These are phyloP conservation scores for Plenodomus biglobosus DNA, from an alignment of 2,329 filamentous ascomycete species.

Conservation along the genomic window DNA sequence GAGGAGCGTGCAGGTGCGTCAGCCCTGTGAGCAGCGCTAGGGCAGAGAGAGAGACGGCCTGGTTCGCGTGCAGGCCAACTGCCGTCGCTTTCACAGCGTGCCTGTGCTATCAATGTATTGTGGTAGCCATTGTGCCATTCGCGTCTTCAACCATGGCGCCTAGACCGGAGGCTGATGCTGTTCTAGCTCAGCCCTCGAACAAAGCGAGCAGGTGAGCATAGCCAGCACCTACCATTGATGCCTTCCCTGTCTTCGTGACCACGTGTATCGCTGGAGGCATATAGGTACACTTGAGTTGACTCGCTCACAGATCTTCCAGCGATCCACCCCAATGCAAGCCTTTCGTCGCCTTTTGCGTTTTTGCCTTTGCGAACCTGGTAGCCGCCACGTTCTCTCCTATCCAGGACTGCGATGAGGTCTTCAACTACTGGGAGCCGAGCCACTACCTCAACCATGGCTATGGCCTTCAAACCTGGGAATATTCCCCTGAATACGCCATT, in stretches of 20 bases:
- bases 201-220: conserved; percentile 2
- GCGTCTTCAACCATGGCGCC: conserved; percentile 3
- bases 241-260: neutral
- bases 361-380: conserved; percentile 70
- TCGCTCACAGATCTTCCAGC: conserved; percentile 2
- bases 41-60: neutral
- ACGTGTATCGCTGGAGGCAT: neutral
- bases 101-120: neutral
- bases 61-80: neutral
- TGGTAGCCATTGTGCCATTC: too few relatives aligned
- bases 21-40: conserved; percentile 19
- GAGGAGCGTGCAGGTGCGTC: conserved; percentile 15
- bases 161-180: neutral
- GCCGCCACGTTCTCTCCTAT: conserved; percentile 86
- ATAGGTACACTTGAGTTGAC: neutral
- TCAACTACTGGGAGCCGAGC: conserved; percentile 98
- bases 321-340: conserved; percentile 59
- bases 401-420: conserved; percentile 97
- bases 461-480: conserved; percentile 97
- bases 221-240: neutral
- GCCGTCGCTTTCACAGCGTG: neutral
- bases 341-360: conserved; percentile 77
- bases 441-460: conserved; percentile 94
- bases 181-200: neutral
- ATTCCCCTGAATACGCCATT: conserved; percentile 91